Percentiles rank a stretch among this genome's conserved stretches.
phyloP scores from a whole-genome alignment of 2,329 filamentous ascomycete genomes.

The Fusarium incarnatum region DNA sequence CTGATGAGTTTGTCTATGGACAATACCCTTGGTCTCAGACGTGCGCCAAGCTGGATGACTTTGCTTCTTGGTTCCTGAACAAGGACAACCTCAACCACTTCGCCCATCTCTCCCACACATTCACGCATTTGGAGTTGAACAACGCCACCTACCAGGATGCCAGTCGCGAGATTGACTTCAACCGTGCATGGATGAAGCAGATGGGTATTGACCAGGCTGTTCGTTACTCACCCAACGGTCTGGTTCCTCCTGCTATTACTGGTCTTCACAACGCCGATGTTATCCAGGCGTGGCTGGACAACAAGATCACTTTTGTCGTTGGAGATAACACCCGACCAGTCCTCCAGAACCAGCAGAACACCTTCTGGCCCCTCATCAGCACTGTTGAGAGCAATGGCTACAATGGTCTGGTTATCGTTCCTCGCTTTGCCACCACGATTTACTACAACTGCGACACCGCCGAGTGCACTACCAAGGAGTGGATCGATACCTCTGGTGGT shows the following conservation, averaged over 20 bases:
- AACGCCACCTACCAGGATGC: slow-evolving; percentile 35
- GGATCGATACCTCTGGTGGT: slow-evolving; percentile 32
- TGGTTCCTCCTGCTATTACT: slow-evolving; percentile 34
- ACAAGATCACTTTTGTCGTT: slow-evolving; percentile 24
- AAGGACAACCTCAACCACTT: slow-evolving; percentile 31
- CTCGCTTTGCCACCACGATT: slow-evolving; percentile 33
- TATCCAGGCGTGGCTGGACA: slow-evolving; percentile 33
- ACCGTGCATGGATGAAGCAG: slow-evolving; percentile 31
- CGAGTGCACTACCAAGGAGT: slow-evolving; percentile 29
- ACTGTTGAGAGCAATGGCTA: slow-evolving; percentile 32
- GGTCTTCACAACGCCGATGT: slow-evolving; percentile 34
- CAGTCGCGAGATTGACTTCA: slow-evolving; percentile 31
- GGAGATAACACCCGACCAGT: slow-evolving; percentile 32
- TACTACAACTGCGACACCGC: slow-evolving; percentile 37
- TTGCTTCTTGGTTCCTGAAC: slow-evolving; percentile 31
- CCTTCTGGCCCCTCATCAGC: slow-evolving; percentile 32
- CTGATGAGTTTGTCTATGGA: slow-evolving; percentile 13
- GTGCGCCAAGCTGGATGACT: slow-evolving; percentile 27
- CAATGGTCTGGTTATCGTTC: slow-evolving; percentile 21
- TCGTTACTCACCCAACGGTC: slow-evolving; percentile 24
- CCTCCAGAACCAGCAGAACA: slow-evolving; percentile 8
- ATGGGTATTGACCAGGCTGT: slow-evolving; percentile 25
- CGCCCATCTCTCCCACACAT: slow-evolving; percentile 33
- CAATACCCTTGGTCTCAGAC: slow-evolving; percentile 20
- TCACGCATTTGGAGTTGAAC: slow-evolving; percentile 32